Evolutionary conservation across 768 basidiomycete species (phyloP).

Genomic region (Leucosporidium creatinivorum): DNA sequence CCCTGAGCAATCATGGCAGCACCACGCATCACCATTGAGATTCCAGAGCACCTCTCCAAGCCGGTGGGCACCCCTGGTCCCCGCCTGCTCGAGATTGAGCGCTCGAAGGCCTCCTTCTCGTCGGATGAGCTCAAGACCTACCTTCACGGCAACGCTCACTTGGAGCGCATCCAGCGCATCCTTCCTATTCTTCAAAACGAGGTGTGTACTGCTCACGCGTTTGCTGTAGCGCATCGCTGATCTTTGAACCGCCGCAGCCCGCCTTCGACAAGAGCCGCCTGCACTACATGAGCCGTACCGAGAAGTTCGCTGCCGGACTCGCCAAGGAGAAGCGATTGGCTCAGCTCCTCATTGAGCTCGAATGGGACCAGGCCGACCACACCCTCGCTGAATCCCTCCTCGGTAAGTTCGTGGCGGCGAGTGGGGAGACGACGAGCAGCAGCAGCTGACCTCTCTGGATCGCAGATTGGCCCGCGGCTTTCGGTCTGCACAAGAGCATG

Average conservation of each 20-base stretch:
- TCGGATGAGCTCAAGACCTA: slow-evolving; percentile 25
- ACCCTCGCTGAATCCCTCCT: slow-evolving; percentile 33
- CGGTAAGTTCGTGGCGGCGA: slow-evolving; percentile 5
- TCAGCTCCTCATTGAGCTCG: slow-evolving; percentile 33
- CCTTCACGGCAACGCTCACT: slow-evolving; percentile 22
- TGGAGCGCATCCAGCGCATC: slow-evolving; percentile 26
- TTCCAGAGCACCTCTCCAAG: not conserved
- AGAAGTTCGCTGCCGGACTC: slow-evolving; percentile 36
- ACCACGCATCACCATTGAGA: not conserved
- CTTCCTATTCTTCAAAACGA: slow-evolving; percentile 28
- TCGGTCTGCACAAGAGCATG: slow-evolving; percentile 33
- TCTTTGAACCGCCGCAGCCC: slow-evolving; percentile 11
- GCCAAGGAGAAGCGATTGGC: slow-evolving; percentile 36
- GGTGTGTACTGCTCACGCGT: not conserved
- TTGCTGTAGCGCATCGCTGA: not conserved
- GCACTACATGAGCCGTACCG: slow-evolving; percentile 36
- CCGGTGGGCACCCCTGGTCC: slow-evolving; percentile 15
- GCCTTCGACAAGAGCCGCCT: slow-evolving; percentile 37
- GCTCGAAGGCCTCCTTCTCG: slow-evolving; percentile 24
- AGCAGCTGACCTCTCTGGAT: not conserved
- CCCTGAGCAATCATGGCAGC: not conserved
- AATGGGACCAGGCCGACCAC: slow-evolving; percentile 32
- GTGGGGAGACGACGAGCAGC: no score
- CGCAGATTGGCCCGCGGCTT: slow-evolving; percentile 27
- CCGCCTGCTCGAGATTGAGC: slow-evolving; percentile 34